Evolutionary conservation across 345 rosid species (phyloP).

Genomic region (Triadica sebifera): DNA sequence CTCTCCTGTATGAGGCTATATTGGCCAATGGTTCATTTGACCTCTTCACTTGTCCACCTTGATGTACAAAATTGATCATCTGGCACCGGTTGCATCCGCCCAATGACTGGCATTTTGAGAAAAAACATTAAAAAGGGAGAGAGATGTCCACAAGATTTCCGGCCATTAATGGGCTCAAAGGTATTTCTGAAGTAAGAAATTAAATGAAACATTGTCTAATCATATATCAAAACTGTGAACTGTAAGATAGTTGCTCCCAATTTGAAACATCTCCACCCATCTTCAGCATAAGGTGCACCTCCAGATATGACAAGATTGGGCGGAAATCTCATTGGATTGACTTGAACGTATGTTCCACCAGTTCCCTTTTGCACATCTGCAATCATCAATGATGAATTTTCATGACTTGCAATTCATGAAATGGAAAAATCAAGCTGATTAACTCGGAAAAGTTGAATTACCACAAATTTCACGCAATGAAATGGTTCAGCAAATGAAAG

Average conservation of each 20-base stretch:
- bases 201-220: slow-evolving; percentile 6
- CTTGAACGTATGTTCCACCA: slow-evolving; percentile 28
- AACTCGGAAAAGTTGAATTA: neutral
- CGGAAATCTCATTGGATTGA: slow-evolving; percentile 68
- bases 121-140: slow-evolving; percentile 2
- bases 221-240: slow-evolving; percentile 22
- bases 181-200: too few relatives aligned
- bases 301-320: slow-evolving; percentile 81
- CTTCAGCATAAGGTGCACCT: slow-evolving; percentile 80
- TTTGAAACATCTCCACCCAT: slow-evolving; percentile 66
- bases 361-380: slow-evolving; percentile 31
- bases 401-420: neutral
- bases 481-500: neutral
- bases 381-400: slow-evolving; percentile 17
- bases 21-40: slow-evolving; percentile 81
- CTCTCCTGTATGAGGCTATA: slow-evolving; percentile 84
- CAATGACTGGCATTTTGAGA: slow-evolving; percentile 47
- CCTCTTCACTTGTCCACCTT: slow-evolving; percentile 58
- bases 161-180: neutral
- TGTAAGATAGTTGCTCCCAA: slow-evolving; percentile 53
- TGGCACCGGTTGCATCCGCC: slow-evolving; percentile 98
- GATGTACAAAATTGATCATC: slow-evolving; percentile 56
- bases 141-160: neutral
- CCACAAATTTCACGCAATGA: neutral
- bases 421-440: neutral